Base-by-base conservation (phyloP, 23 red algal species). In the Gracilaria domingensis region DNA sequence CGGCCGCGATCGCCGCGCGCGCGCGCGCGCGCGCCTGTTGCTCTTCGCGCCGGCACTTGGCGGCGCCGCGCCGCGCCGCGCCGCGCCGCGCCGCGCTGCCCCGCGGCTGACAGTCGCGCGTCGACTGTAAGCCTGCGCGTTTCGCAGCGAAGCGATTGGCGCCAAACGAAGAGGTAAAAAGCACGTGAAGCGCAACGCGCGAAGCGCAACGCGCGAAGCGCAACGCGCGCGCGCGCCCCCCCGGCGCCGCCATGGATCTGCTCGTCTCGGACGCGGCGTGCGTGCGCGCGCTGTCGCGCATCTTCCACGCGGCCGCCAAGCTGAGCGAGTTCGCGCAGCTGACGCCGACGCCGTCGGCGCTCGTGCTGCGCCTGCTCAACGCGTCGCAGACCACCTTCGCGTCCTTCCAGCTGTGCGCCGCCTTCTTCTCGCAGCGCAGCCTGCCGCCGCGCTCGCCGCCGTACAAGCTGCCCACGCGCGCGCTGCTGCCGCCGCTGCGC, bases 401-500 rank as follows among this genome's bases (percentile, higher is more conserved):
- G 18, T 26, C 50, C 28, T 60, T 89, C 45, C 85, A 50, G 18
- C 55, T 64, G 28, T 53, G 23, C 66, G 25, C 11, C 9, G 58
- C 85, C 29, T 89, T 58, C 44, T 53, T 79, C 70, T 47, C 58
- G 16, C 7, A 40, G 50, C 66, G 47, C 70, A 76, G 32, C 39
- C 16, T 54, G 7, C 67, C 67, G 30, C 51, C 51, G 6, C 14
- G 49, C 12, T 25, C 34, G 13, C 17, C 65, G 7, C 45, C 74
- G 62, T 33, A 36, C 55, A 89, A 79, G 23, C 30, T 89, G 28
- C 57, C 71, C 49, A 74, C 69, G 35, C 85, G 85, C 54, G 71
- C 74, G 24, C 42, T 89, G 12, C 71, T 80, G 9, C 85, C 85
- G 33, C 32, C 75, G 50, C 49, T 89, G 12, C 85, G 85, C 18